Conservation (phyloP, 441 rosid genomes). For the Populus hybrid region DNA sequence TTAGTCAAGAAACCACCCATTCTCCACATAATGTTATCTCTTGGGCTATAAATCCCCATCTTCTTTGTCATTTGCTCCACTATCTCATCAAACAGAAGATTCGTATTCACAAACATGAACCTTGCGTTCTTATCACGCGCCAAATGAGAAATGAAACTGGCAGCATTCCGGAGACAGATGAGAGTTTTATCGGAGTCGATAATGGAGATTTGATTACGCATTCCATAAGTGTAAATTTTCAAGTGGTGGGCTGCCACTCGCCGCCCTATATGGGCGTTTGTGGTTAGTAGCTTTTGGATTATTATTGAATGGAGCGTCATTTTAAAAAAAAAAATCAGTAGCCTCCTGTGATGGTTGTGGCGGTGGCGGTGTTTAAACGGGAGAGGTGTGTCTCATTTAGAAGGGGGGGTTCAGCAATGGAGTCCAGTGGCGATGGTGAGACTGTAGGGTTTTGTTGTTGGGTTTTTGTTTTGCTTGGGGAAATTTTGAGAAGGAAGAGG, state of each 20-base stretch:
- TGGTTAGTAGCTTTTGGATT: conserved; percentile 82
- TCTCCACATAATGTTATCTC: conserved; percentile 60
- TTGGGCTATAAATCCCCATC: conserved; percentile 68
- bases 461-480: background rate
- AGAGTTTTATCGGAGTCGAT: conserved; percentile 90
- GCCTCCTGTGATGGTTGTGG: no score
- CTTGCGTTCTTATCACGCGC: conserved; percentile 51
- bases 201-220: conserved; percentile 57
- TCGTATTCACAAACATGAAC: conserved; percentile 86
- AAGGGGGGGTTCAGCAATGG: background rate
- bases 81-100: conserved; percentile 84
- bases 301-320: conserved; percentile 89
- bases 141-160: conserved; percentile 64
- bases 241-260: conserved; percentile 76
- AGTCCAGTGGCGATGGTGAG: background rate
- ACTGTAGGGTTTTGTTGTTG: background rate
- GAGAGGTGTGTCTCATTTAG: background rate
- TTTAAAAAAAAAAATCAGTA: background rate
- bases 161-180: conserved; percentile 86
- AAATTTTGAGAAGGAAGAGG: background rate
- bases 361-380: no score
- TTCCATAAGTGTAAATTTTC: conserved; percentile 73
- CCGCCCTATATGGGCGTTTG: conserved; percentile 82
- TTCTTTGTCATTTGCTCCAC: conserved; percentile 71
- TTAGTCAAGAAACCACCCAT: conserved; percentile 89